Evolutionary conservation across 768 basidiomycete species (phyloP), one percentile per base, ranked within the genome.

Genomic region (Chalciporus chontae): DNA sequence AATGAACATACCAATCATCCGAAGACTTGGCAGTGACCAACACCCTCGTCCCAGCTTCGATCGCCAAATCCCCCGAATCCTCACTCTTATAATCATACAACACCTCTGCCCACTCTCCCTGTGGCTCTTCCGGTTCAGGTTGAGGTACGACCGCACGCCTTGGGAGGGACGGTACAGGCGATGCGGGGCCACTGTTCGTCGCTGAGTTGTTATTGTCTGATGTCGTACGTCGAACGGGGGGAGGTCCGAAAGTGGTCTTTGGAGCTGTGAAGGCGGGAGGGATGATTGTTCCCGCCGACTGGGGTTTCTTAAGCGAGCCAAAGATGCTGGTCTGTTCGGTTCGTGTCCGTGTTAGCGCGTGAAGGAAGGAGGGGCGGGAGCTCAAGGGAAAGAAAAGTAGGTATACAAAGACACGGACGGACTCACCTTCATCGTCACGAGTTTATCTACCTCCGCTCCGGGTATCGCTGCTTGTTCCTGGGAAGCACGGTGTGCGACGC

Each of bases 61-160:
- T 70, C 32, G 70, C 63, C 29, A 91, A 70, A 72, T 91, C 89
- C 6, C 76, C 83, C 15, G 82, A 64, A 52, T 89, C 88, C 88
- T 72, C 71, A 44, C 87, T 83, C 38, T 70, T 70, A 69, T 87
- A 91, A 52, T 87, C 87, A 60, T 90, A 91, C 65, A 88, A 57
- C 5, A 73, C 89, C 58, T 90, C 82, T 14, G 80, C 87, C 89
- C 89, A 91, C 53, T 87, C 84, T 4, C 85, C 87, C 31, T 68
- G 58, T 8, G 58, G 59, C 43, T 69, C 73, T 40, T 73, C 72
- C 3, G 63, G 61, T 54, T 71, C 71, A 9, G 59, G 64, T 46
- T 65, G 31, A 6, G 31, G 14, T 18, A 23, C 40, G 6, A 31
- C 40, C 27, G 45, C 50, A 17, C 45, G 52, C 19, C 50, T 39